Percentiles rank a stretch among this genome's conserved stretches.
phyloP scores from a whole-genome alignment of 768 basidiomycete species.

The Hebeloma cylindrosporum region DNA sequence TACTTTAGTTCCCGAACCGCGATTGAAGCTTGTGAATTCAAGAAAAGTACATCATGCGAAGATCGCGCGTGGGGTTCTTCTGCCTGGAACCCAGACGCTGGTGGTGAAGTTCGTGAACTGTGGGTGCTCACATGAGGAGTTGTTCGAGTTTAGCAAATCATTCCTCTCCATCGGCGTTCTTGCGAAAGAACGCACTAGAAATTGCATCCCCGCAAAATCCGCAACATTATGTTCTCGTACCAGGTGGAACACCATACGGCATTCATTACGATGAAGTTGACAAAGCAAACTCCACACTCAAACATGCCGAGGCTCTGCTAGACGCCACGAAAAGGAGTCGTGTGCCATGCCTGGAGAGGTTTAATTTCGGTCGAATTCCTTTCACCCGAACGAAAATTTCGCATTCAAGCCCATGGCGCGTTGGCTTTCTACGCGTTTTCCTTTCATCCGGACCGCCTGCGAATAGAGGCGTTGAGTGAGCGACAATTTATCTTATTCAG shows the following conservation, averaged over 20 bases:
- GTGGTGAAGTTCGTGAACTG: not conserved
- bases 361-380: too few species aligned
- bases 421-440: not conserved
- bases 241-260: slow-evolving; percentile 4
- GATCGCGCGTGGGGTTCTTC: not conserved
- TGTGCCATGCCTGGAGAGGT: too few species aligned
- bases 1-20: slow-evolving; percentile 8
- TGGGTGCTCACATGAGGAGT: not conserved
- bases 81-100: too few species aligned
- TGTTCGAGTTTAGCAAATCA: slow-evolving; percentile 2
- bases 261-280: slow-evolving; percentile 6
- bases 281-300: not conserved
- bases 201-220: slow-evolving; percentile 23
- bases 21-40: slow-evolving; percentile 9
- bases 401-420: slow-evolving; percentile 11
- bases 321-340: slow-evolving; percentile 4
- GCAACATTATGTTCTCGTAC: slow-evolving; percentile 13
- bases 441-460: not conserved
- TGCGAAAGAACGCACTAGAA: not conserved
- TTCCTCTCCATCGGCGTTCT: slow-evolving; percentile 6
- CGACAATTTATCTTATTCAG: slow-evolving; percentile 15
- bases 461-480: slow-evolving; percentile 5
- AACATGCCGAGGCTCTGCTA: slow-evolving; percentile 8
- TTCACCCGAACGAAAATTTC: too few species aligned
- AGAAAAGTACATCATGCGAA: slow-evolving; percentile 1